These are phyloP conservation scores for Jackrogersella minutella DNA, from an alignment of 495 filamentous ascomycete species.

Conservation along the genomic window DNA sequence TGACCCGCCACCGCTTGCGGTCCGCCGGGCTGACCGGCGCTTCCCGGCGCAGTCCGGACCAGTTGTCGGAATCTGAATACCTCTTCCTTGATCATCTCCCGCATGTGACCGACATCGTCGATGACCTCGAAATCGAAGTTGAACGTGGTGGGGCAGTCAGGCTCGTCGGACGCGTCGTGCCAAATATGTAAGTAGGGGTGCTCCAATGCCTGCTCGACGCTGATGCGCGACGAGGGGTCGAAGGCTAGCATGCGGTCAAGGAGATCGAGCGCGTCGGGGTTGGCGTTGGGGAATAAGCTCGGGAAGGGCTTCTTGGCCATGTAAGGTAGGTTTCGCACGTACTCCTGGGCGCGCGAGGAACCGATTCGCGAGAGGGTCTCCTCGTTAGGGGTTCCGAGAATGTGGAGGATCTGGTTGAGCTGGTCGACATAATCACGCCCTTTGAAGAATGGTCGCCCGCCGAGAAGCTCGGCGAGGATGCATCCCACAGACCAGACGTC, in stretches of 20 bases:
- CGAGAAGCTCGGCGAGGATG: slow-evolving; percentile 95
- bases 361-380: slow-evolving; percentile 94
- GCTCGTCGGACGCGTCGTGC: slow-evolving; percentile 97
- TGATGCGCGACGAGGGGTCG: slow-evolving; percentile 89
- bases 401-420: slow-evolving; percentile 98
- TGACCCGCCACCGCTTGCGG: slow-evolving; percentile 46
- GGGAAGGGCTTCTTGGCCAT: slow-evolving; percentile 94
- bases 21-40: slow-evolving; percentile 35
- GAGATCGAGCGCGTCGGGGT: slow-evolving; percentile 93
- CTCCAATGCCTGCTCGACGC: slow-evolving; percentile 91
- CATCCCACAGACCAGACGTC: slow-evolving; percentile 99
- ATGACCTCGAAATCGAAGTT: slow-evolving; percentile 98
- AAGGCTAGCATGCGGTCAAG: slow-evolving; percentile 97
- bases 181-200: slow-evolving; percentile 97
- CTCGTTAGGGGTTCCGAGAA: slow-evolving; percentile 94
- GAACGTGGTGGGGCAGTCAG: slow-evolving; percentile 88
- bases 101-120: slow-evolving; percentile 92
- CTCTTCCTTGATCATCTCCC: slow-evolving; percentile 95
- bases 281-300: slow-evolving; percentile 89
- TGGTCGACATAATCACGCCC: slow-evolving; percentile 99
- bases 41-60: slow-evolving; percentile 72
- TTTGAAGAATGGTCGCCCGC: slow-evolving; percentile 98
- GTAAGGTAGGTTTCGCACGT: slow-evolving; percentile 95
- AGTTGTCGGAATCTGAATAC: slow-evolving; percentile 79
- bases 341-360: slow-evolving; percentile 94